Percentiles rank a stretch among this genome's conserved stretches.
Conservation (phyloP, 2,329 filamentous ascomycete genomes). For the Niveomyces coronatus region DNA sequence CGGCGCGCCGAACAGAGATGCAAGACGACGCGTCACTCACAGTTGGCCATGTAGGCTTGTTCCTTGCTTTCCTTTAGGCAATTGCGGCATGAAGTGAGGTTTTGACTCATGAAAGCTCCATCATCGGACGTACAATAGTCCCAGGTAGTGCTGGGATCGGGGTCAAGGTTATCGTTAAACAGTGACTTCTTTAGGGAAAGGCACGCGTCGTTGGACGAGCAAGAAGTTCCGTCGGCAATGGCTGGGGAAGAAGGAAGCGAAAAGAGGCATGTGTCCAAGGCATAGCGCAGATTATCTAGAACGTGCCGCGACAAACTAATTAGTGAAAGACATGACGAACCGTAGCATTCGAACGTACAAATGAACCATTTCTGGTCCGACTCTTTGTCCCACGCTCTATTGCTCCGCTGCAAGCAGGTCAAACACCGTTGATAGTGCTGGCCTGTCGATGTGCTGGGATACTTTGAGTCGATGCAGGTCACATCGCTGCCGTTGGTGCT, state of each 20-base stretch:
- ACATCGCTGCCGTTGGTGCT: constrained; percentile 37
- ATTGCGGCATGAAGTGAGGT: constrained; percentile 27
- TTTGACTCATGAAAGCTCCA: constrained; percentile 20
- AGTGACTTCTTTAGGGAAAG: constrained; percentile 28
- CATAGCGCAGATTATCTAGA: constrained; percentile 39
- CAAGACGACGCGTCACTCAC: constrained; percentile 27
- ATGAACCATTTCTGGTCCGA: constrained; percentile 36
- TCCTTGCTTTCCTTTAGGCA: constrained; percentile 32
- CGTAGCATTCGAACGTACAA: constrained; percentile 24
- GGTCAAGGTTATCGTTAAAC: constrained; percentile 20
- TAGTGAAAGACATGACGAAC: constrained; percentile 13
- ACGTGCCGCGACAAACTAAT: neutral
- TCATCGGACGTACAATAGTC: constrained; percentile 32
- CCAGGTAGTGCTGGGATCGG: constrained; percentile 18
- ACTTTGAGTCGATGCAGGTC: constrained; percentile 32
- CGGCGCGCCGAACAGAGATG: neutral
- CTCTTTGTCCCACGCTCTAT: constrained; percentile 25
- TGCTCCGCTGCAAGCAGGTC: constrained; percentile 36
- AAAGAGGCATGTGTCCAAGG: constrained; percentile 37
- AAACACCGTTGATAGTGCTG: constrained; percentile 38
- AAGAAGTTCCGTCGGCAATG: constrained; percentile 29
- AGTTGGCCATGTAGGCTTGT: constrained; percentile 38
- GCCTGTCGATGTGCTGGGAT: constrained; percentile 25
- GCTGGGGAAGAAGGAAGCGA: constrained; percentile 21
- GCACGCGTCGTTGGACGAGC: constrained; percentile 32